Evolutionary conservation across 192 early-diverging fungal genomes (phyloP).

Genomic region (Coemansia sp.): DNA sequence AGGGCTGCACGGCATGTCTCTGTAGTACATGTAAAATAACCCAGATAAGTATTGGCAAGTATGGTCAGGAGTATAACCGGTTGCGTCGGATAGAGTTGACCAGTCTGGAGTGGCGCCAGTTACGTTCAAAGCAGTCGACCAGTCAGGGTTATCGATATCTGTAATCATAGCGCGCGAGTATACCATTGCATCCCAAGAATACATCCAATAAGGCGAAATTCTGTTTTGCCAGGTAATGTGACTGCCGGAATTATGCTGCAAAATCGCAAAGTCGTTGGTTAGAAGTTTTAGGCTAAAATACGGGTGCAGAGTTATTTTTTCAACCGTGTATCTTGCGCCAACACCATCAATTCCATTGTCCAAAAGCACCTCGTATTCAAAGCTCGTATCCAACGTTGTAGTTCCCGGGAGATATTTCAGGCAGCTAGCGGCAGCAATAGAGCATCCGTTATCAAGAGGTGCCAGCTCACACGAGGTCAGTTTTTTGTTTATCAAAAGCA

Average conservation of each 20-base stretch:
- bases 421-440: constrained; percentile 10
- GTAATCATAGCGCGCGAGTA: not conserved
- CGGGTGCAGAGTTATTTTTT: constrained; percentile 3
- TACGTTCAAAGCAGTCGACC: not conserved
- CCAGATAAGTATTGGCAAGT: not conserved
- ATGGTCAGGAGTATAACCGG: too few species aligned
- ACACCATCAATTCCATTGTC: not conserved
- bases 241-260: constrained; percentile 15
- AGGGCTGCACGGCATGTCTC: not conserved
- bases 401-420: not conserved
- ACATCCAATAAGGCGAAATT: not conserved
- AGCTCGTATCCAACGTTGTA: constrained; percentile 3
- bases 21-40: not conserved
- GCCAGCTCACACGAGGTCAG: constrained; percentile 18
- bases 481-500: constrained; percentile 10
- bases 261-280: constrained; percentile 14
- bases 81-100: too few species aligned
- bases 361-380: constrained; percentile 15
- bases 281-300: not conserved
- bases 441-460: constrained; percentile 5
- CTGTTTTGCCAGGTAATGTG: not conserved
- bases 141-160: not conserved
- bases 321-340: constrained; percentile 6
- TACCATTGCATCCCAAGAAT: not conserved
- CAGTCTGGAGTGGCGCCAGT: too few species aligned